These are phyloP conservation scores for Phalaenopsis hybrid DNA, from an alignment of 116 monocot genomes.

Conservation along the genomic window DNA sequence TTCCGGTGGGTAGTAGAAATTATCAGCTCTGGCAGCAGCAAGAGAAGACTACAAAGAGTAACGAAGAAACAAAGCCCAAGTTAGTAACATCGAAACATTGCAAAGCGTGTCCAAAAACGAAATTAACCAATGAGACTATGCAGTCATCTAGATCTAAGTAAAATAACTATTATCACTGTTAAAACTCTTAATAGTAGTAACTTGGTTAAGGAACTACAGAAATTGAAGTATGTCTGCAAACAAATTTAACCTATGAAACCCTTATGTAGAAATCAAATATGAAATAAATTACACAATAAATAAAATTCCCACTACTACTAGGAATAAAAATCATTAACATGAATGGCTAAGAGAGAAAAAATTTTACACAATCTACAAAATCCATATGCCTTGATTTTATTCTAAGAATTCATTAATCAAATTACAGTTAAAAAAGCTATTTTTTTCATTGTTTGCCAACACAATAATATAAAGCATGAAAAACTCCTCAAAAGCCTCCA, in stretches of 20 bases:
- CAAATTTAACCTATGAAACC: background rate
- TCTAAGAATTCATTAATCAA: background rate
- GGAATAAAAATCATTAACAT: background rate
- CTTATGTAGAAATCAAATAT: background rate
- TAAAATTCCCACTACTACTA: background rate
- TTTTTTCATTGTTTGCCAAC: background rate
- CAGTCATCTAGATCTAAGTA: background rate
- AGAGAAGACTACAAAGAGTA: conserved; percentile 71
- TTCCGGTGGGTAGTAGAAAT: conserved; percentile 99
- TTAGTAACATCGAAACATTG: background rate
- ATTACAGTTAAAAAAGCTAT: background rate
- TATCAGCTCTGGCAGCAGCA: conserved; percentile 96
- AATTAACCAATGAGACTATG: background rate
- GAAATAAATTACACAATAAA: background rate
- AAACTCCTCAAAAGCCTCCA: background rate
- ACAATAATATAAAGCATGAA: background rate
- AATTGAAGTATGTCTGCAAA: background rate
- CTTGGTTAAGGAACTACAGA: background rate
- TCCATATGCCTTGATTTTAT: background rate
- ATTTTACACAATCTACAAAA: background rate
- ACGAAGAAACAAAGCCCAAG: background rate
- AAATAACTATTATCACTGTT: background rate
- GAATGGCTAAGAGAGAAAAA: background rate
- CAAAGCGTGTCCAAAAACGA: background rate
- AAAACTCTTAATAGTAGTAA: background rate